These are phyloP conservation scores for Globisporangium parvum DNA, from an alignment of 352 stramenopile species.

Conservation along the genomic window DNA sequence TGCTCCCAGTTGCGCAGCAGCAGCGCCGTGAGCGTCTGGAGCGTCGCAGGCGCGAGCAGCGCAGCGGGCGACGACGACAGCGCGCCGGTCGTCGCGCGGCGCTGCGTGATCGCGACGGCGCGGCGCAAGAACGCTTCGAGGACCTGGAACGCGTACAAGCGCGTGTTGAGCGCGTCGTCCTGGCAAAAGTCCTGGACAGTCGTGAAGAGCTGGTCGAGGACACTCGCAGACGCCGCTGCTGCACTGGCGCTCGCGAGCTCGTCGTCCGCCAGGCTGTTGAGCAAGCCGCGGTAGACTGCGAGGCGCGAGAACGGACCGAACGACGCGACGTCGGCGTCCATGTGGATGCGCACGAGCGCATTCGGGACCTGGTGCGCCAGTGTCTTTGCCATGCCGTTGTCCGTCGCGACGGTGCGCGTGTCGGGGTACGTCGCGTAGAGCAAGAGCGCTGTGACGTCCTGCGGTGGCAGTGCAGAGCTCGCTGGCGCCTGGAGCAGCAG, in stretches of 20 bases:
- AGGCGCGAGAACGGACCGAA: constrained; percentile 56
- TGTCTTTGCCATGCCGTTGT: background rate
- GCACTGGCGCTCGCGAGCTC: constrained; percentile 23
- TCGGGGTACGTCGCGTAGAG: constrained; percentile 35
- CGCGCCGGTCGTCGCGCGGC: constrained; percentile 18
- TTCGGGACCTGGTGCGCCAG: background rate
- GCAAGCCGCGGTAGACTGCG: constrained; percentile 55
- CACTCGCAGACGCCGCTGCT: constrained; percentile 12
- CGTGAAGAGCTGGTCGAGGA: constrained; percentile 53
- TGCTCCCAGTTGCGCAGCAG: constrained; percentile 83
- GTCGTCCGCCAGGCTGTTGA: constrained; percentile 58
- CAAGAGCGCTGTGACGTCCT: constrained; percentile 22
- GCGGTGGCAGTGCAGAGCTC: constrained; percentile 1
- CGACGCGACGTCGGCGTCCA: constrained; percentile 30
- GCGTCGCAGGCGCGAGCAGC: constrained; percentile 24
- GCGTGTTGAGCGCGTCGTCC: constrained; percentile 54
- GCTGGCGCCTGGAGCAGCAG: constrained; percentile 38
- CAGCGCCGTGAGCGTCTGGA: constrained; percentile 42
- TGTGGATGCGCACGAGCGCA: constrained; percentile 18
- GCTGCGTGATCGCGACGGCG: constrained; percentile 41
- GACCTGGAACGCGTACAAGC: constrained; percentile 79
- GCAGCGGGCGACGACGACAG: background rate
- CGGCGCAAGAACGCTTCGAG: constrained; percentile 70
- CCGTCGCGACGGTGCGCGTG: constrained; percentile 4
- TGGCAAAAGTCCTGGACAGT: constrained; percentile 48